phyloP scores from a whole-genome alignment of 2,329 filamentous ascomycete genomes.

The Fusarium ambrosium region DNA sequence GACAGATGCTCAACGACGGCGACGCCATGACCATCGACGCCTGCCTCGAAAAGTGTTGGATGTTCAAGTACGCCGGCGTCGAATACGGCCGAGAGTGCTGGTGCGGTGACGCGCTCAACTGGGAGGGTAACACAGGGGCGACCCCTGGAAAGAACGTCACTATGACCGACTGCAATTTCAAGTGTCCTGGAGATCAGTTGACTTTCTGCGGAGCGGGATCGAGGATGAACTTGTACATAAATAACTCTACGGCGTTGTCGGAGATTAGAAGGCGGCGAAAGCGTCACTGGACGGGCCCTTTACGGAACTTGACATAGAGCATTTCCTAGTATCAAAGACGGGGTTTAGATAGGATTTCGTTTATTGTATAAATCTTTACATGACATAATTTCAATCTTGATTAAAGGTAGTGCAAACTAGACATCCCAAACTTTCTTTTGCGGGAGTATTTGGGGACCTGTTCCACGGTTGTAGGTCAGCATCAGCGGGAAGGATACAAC shows the following conservation, averaged over 20 bases:
- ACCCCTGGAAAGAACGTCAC: constrained; percentile 49
- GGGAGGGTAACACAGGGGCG: constrained; percentile 40
- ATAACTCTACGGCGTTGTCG: constrained; percentile 28
- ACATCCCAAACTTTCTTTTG: too few relatives aligned
- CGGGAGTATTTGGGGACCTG: too few relatives aligned
- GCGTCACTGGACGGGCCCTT: constrained; percentile 4
- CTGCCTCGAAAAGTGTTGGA: constrained; percentile 51
- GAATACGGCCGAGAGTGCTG: constrained; percentile 57
- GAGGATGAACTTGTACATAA: constrained; percentile 52
- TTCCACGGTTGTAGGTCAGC: too few relatives aligned
- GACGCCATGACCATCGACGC: constrained; percentile 52
- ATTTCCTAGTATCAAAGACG: background rate
- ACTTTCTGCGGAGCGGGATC: constrained; percentile 50
- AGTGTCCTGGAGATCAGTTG: constrained; percentile 52
- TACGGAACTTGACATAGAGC: background rate
- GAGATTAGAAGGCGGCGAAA: constrained; percentile 25
- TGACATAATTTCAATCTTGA: too few relatives aligned
- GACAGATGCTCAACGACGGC: constrained; percentile 48
- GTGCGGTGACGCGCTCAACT: constrained; percentile 52
- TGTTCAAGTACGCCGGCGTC: constrained; percentile 53
- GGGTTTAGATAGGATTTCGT: background rate
- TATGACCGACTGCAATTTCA: constrained; percentile 49
- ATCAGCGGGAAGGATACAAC: too few relatives aligned
- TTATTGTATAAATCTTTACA: too few relatives aligned
- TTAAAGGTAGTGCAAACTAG: too few relatives aligned